Conservation (phyloP, 2,329 filamentous ascomycete species). For the Cucurbitaria berberidis region DNA sequence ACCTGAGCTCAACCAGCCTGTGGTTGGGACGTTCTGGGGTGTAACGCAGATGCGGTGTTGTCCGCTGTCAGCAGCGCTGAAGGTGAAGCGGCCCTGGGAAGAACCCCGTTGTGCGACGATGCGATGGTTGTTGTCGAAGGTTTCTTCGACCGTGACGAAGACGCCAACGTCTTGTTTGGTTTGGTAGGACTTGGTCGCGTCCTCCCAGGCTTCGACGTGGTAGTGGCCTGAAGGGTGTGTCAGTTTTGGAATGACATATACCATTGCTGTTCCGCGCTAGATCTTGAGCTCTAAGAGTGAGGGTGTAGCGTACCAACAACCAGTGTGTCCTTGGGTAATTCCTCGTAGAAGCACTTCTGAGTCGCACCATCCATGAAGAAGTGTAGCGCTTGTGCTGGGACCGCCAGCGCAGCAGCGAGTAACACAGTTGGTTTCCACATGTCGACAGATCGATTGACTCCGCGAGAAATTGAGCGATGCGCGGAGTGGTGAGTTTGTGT, state of each 20-base stretch:
- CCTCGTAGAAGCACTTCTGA: slow-evolving; percentile 97
- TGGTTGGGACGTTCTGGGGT: slow-evolving; percentile 75
- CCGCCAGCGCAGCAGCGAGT: slow-evolving; percentile 65
- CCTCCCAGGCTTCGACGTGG: slow-evolving; percentile 82
- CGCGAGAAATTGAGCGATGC: slow-evolving; percentile 24
- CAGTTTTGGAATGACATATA: slow-evolving; percentile 5
- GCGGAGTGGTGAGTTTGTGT: slow-evolving; percentile 26
- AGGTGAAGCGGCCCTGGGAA: slow-evolving; percentile 84
- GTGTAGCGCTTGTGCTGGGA: slow-evolving; percentile 82
- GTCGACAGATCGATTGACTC: slow-evolving; percentile 21
- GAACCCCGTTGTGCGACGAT: slow-evolving; percentile 86
- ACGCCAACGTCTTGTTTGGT: slow-evolving; percentile 79
- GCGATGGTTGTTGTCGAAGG: slow-evolving; percentile 97
- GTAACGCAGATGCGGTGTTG: slow-evolving; percentile 96
- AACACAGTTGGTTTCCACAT: slow-evolving; percentile 61
- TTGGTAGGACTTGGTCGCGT: slow-evolving; percentile 69
- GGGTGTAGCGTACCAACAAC: slow-evolving; percentile 72
- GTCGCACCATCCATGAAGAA: slow-evolving; percentile 89
- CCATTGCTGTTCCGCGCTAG: neutral
- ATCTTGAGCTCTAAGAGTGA: neutral
- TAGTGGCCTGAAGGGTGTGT: slow-evolving; percentile 69
- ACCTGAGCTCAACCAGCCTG: slow-evolving; percentile 72
- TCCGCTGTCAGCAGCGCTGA: slow-evolving; percentile 91
- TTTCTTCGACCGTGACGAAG: slow-evolving; percentile 93
- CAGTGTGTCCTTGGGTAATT: slow-evolving; percentile 94